phyloP scores from a whole-genome alignment of 768 basidiomycete genomes.

The Boletus rex-veris region DNA sequence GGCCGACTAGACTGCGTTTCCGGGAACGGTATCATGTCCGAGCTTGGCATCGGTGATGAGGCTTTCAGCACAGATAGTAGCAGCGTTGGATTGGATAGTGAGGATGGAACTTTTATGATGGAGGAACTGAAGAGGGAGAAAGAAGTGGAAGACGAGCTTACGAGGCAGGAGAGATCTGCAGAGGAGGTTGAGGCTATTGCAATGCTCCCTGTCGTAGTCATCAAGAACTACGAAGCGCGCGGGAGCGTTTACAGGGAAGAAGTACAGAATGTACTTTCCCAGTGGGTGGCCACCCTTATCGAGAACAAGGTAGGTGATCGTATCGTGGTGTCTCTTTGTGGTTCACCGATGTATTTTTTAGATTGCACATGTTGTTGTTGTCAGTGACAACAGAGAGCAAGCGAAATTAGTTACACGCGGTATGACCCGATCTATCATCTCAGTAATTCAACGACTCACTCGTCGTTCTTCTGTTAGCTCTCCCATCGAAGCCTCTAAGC shows the following conservation, averaged over 20 bases:
- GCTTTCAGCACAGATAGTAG: constrained; percentile 38
- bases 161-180: constrained; percentile 28
- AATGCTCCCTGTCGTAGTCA: constrained; percentile 79
- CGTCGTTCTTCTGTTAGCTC: constrained; percentile 42
- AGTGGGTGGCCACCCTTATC: constrained; percentile 80
- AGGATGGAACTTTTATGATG: constrained; percentile 6
- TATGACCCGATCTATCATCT: constrained; percentile 22
- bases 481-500: constrained; percentile 81
- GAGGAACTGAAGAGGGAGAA: constrained; percentile 25
- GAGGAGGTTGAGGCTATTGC: constrained; percentile 52
- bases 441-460: neutral
- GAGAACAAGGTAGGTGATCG: constrained; percentile 63
- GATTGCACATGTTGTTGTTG: constrained; percentile 89
- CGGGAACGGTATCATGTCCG: constrained; percentile 83
- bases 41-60: constrained; percentile 83
- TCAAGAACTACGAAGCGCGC: constrained; percentile 72
- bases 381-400: constrained; percentile 88
- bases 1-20: constrained; percentile 80
- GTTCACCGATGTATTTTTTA: constrained; percentile 27
- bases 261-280: constrained; percentile 67
- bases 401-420: constrained; percentile 82
- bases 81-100: constrained; percentile 13
- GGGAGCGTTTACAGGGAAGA: constrained; percentile 60
- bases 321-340: neutral
- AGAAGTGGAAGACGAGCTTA: constrained; percentile 32